Base-by-base conservation (phyloP, 805 yeast species). In the Myxozyma kluyveri region DNA sequence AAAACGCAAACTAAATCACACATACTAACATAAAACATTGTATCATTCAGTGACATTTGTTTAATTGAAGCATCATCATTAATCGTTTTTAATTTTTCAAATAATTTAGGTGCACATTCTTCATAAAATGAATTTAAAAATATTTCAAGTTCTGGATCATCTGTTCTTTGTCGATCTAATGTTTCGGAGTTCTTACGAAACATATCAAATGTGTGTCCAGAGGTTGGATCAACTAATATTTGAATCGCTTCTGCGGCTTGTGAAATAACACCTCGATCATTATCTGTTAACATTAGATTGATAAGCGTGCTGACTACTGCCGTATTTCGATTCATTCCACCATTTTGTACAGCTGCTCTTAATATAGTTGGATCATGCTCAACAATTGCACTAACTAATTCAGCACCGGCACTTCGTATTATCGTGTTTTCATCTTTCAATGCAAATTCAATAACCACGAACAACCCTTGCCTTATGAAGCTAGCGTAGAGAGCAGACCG, bases 201-300 rank as follows among this genome's bases (percentile, higher is more conserved):
- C 24, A 29, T 38, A 21, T 29, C 57, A 27, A 41, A 29, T 60
- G 51, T 38, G 52, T 45, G 54, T 17, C 61, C 60, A 2, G 57
- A 60, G 10, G 62, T 69, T 1, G 87, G 83, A 63, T 86, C 90
- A 12, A 90, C 72, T 31, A 90, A 68, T 1, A 83, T 81, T 64
- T 83, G 83, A 44, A 90, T 68, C 0, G 96, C 95, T 68, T 89
- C 96, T 57, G 79, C 82, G 0, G 90, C 85, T 66, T 89, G 96
- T 4, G 86, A 80, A 63, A 85, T 83, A 46, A 89, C 69, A 0
- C 95, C 95, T 3, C 83, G 78, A 57, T 82, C 82, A 9, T 73
- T 70, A 54, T 86, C 95, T 19, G 78, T 75, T 2, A 82, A 66
- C 4, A 90, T 66, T 17, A 88, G 75, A 33, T 80, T 76, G 0